Evolutionary conservation across 1,284 basidiomycete species (phyloP), one percentile per base, ranked within the genome.

Genomic region (Mycocalia duriaeana): DNA sequence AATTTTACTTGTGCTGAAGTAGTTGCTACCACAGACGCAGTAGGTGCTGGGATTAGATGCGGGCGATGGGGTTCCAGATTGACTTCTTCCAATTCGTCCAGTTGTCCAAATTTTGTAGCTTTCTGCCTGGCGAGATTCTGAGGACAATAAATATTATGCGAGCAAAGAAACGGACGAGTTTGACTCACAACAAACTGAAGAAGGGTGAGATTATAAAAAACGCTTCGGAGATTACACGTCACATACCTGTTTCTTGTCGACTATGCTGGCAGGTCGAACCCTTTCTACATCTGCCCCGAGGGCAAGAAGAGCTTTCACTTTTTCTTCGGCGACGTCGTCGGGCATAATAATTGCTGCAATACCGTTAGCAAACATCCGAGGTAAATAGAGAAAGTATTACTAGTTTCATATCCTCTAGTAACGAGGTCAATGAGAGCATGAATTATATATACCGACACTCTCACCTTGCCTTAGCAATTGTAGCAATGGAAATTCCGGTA

Each of bases 401-500:
- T 90, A 5, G 84, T 71, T 57, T 86, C 79, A 61, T 90, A 90
- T 26, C 88, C 88, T 63, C 87, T 89, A 50, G 6, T 36, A 45
- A 34, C 22, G 37, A 28, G 28, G 11, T 13, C 11, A 34, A 34
- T 34, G 28, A 34, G 28, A 16, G 13, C 28, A 16, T 16, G 3
- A 34, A 16, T 34, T 16, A 34, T 16, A 16, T 11, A 13, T 16
- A 4, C 13, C 11, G 13, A 16, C 11, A 3, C 18, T 61, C 76
- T 43, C 57, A 89, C 91, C 90, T 86, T 7, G 95, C 94, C 50
- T 81, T 79, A 4, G 93, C 89, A 38, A 96, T 87, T 2, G 90
- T 96, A 0, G 96, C 94, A 41, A 99, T 85, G 0, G 93, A 96
- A 46, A 99, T 99, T 1, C 95, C 96, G 0, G 96, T 99, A 2